Evolutionary conservation across 2,329 filamentous ascomycete genomes (phyloP).

Genomic region (Annulohypoxylon truncatum): DNA sequence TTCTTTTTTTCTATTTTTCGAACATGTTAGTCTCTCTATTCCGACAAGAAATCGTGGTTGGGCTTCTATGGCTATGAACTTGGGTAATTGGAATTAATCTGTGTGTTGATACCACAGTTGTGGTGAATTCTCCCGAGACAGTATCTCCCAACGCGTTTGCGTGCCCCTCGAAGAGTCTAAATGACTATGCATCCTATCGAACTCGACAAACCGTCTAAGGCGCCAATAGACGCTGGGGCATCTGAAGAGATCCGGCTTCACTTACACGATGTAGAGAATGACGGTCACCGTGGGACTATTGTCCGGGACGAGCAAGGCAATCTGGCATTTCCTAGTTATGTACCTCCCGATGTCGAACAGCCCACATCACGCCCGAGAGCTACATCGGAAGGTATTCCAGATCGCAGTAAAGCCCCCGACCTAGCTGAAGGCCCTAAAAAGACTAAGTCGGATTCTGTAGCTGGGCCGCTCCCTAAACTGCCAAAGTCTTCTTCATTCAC

Average conservation of each 20-base stretch:
- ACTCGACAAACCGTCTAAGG: slow-evolving; percentile 45
- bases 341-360: slow-evolving; percentile 44
- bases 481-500: slow-evolving; percentile 32
- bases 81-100: background rate
- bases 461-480: background rate
- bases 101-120: background rate
- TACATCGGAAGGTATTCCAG: slow-evolving; percentile 13
- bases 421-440: slow-evolving; percentile 25
- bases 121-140: background rate
- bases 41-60: background rate
- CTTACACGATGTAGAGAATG: slow-evolving; percentile 22
- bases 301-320: slow-evolving; percentile 42
- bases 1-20: background rate
- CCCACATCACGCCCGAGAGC: slow-evolving; percentile 29
- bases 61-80: background rate
- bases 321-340: slow-evolving; percentile 41
- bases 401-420: slow-evolving; percentile 8
- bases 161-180: background rate
- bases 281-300: slow-evolving; percentile 31
- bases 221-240: slow-evolving; percentile 37
- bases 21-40: background rate
- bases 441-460: slow-evolving; percentile 29
- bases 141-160: background rate
- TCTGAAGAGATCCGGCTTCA: slow-evolving; percentile 33
- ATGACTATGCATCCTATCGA: slow-evolving; percentile 45